A percentile compares a stretch with the other conserved stretches of the same genome.
These are phyloP conservation scores for Hemileccinum rubropunctum DNA, from an alignment of 768 basidiomycete species.

Conservation along the genomic window DNA sequence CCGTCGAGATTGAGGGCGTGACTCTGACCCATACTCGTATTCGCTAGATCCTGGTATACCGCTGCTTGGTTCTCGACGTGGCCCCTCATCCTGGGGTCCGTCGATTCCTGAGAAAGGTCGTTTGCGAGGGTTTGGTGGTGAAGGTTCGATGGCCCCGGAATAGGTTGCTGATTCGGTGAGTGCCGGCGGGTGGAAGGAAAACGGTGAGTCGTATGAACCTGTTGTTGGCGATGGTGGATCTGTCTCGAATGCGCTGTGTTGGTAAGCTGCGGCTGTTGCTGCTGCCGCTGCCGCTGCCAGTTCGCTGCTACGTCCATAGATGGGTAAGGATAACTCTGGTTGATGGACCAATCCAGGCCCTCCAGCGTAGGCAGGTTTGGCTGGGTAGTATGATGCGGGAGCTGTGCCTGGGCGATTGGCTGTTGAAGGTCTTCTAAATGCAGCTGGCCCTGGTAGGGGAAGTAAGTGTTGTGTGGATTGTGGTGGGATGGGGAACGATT, in stretches of 20 bases:
- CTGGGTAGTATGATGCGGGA: slow-evolving; percentile 59
- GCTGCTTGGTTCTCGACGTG: slow-evolving; percentile 36
- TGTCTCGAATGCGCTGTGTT: slow-evolving; percentile 27
- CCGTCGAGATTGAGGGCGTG: slow-evolving; percentile 74
- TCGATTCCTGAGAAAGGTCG: slow-evolving; percentile 63
- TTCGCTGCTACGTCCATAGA: slow-evolving; percentile 38
- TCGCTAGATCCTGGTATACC: slow-evolving; percentile 33
- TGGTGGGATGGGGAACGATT: slow-evolving; percentile 37
- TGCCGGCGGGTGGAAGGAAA: slow-evolving; percentile 74
- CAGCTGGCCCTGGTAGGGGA: slow-evolving; percentile 54
- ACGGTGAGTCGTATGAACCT: slow-evolving; percentile 58
- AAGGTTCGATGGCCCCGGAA: slow-evolving; percentile 31
- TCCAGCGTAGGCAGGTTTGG: slow-evolving; percentile 45
- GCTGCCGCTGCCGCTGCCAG: slow-evolving; percentile 35
- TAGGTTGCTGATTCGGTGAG: slow-evolving; percentile 37
- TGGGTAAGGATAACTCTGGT: slow-evolving; percentile 41
- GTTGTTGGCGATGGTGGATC: slow-evolving; percentile 30
- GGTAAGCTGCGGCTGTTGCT: slow-evolving; percentile 31
- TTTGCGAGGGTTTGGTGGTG: slow-evolving; percentile 52
- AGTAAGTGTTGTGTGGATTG: slow-evolving; percentile 49
- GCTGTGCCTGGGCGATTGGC: slow-evolving; percentile 69
- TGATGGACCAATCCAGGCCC: slow-evolving; percentile 54
- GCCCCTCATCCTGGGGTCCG: slow-evolving; percentile 40
- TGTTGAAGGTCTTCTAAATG: slow-evolving; percentile 56
- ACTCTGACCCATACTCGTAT: slow-evolving; percentile 71